phyloP scores from a whole-genome alignment of 768 basidiomycete genomes.

The Hypsizygus marmoreus region DNA sequence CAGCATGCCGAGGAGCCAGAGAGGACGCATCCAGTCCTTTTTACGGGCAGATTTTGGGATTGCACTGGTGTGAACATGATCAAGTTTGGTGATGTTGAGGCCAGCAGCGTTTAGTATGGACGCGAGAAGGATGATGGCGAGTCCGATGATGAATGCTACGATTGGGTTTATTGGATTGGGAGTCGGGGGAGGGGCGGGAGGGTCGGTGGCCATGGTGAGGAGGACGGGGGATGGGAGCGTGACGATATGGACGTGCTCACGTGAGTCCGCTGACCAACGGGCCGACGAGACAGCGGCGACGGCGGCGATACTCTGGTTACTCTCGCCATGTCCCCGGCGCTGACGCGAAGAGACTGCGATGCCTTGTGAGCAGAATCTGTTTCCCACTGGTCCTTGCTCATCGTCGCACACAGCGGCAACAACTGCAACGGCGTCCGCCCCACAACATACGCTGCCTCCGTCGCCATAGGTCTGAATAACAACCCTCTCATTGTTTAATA shows the following conservation, averaged over 20 bases:
- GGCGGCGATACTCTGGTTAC: background rate
- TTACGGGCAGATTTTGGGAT: slow-evolving; percentile 76
- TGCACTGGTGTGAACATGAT: slow-evolving; percentile 78
- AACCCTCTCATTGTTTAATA: background rate
- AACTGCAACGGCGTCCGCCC: slow-evolving; percentile 9
- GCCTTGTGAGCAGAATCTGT: background rate
- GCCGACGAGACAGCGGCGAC: background rate
- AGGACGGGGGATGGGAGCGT: background rate
- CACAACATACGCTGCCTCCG: slow-evolving; percentile 12
- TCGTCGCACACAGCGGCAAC: background rate
- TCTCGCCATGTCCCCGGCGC: background rate
- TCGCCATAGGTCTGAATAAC: slow-evolving; percentile 6
- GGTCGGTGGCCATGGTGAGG: slow-evolving; percentile 12
- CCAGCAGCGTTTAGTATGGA: slow-evolving; percentile 90
- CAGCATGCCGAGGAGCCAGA: slow-evolving; percentile 91
- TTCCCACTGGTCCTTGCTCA: background rate
- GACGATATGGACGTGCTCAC: background rate
- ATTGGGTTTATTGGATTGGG: slow-evolving; percentile 45
- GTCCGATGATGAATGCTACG: slow-evolving; percentile 80
- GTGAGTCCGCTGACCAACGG: background rate
- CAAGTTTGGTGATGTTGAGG: slow-evolving; percentile 92
- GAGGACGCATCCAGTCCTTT: slow-evolving; percentile 78
- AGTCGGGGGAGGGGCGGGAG: slow-evolving; percentile 1
- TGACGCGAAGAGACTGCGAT: slow-evolving; percentile 6
- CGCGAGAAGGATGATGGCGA: slow-evolving; percentile 80